Evolutionary conservation across 2,329 filamentous ascomycete species (phyloP), one percentile per base, ranked within the genome.

Genomic region (Xylariaceae sp.): DNA sequence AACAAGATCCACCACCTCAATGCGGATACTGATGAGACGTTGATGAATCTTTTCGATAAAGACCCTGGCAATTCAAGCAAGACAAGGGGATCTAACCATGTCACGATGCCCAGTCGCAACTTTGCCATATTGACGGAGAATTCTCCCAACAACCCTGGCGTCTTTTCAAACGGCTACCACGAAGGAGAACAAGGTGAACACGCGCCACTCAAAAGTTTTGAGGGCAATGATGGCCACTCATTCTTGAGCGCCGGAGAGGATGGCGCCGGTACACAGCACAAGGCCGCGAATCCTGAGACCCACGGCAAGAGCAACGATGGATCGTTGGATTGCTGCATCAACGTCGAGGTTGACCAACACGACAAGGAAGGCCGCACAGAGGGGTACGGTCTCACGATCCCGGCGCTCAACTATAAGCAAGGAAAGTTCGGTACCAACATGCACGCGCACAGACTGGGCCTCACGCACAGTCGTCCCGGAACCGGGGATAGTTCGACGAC

Each of bases 121-220:
- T 99, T 90, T 81, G 93, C 93, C 68, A 88, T 89, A 48, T 87
- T 99, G 61, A 88, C 90, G 15, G 90, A 96, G 73, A 97, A 96
- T 74, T 85, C 87, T n/a, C 90, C 82, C 51, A 78, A 80, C 68
- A 80, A 80, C 65, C 63, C 68, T 17, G 57, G 65, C 56, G 56
- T 73, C 3, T 65, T 70, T 49, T 34, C 57, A 10, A 56, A 66
- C 11, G 55, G 65, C 53, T 56, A 66, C 18, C 47, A 57, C 49
- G 63, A 57, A 18, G 34, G 55, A 30, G 23, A 30, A 37, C 48
- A 55, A 11, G 56, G 53, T 13, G 62, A 59, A 15, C 47, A 57
- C 15, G 23, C 54, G 17, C 57, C 65, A 3, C 59, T 30, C 3
- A 55, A 64, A 41, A 61, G 65, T 2, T 68, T 73, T 74, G 62